Percentiles rank a stretch among this genome's conserved stretches.
These are phyloP conservation scores for Tetrapisispora pingtungensis DNA, from an alignment of 805 yeast species.

Conservation along the genomic window DNA sequence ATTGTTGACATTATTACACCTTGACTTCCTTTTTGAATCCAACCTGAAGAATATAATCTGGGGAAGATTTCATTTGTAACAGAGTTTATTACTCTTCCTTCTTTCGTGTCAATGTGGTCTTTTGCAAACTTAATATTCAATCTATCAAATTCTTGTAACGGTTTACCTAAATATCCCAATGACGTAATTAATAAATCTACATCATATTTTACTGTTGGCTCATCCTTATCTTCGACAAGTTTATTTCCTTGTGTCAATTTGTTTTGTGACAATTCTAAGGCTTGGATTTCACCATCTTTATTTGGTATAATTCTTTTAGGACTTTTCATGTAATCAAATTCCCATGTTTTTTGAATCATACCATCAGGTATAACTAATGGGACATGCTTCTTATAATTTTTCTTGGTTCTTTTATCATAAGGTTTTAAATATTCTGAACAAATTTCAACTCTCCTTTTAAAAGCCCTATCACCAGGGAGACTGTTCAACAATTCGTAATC, in stretches of 20 bases:
- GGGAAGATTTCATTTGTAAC: slow-evolving; percentile 15
- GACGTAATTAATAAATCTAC: slow-evolving; percentile 68
- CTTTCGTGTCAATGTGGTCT: slow-evolving; percentile 38
- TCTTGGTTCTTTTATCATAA: slow-evolving; percentile 21
- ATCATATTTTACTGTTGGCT: slow-evolving; percentile 21
- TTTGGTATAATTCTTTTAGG: slow-evolving; percentile 45
- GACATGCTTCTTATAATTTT: slow-evolving; percentile 17
- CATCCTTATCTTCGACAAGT: slow-evolving; percentile 16
- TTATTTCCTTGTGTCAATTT: slow-evolving; percentile 14
- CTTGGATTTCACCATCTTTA: slow-evolving; percentile 30
- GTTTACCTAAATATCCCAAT: slow-evolving; percentile 70
- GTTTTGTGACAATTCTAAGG: slow-evolving; percentile 16
- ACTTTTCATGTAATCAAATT: slow-evolving; percentile 54
- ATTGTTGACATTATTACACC: slow-evolving; percentile 91
- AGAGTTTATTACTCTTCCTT: slow-evolving; percentile 35
- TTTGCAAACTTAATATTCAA: slow-evolving; percentile 41
- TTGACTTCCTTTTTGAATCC: slow-evolving; percentile 79
- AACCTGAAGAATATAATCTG: slow-evolving; percentile 75
- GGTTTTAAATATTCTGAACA: slow-evolving; percentile 42
- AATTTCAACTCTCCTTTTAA: slow-evolving; percentile 57
- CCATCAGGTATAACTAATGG: slow-evolving; percentile 5
- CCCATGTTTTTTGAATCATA: slow-evolving; percentile 40
- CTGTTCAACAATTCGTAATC: slow-evolving; percentile 18
- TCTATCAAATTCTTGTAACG: slow-evolving; percentile 49
- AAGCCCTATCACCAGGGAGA: slow-evolving; percentile 38